These are phyloP conservation scores for Geotrichum cucujoidarum DNA, from an alignment of 1,139 yeast genomes.

Conservation along the genomic window DNA sequence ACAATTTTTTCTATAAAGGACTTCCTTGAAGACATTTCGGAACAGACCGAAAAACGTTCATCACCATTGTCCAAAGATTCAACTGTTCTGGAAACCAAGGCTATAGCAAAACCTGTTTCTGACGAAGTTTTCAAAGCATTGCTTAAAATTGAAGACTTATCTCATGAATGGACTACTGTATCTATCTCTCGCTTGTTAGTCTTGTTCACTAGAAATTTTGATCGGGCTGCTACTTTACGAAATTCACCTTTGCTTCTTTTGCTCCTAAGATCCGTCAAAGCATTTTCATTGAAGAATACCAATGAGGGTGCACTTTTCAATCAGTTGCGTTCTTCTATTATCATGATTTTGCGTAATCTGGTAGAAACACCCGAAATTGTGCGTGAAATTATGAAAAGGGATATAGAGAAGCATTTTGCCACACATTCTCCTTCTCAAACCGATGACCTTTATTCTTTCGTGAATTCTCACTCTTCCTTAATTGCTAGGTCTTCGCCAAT, in stretches of 20 bases:
- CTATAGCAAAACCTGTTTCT: slow-evolving; percentile 36
- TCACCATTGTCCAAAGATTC: background rate
- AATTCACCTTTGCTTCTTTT: slow-evolving; percentile 41
- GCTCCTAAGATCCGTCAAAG: slow-evolving; percentile 32
- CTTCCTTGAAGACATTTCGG: slow-evolving; percentile 21
- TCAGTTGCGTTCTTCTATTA: slow-evolving; percentile 32
- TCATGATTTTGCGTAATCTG: slow-evolving; percentile 57
- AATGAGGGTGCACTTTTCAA: slow-evolving; percentile 21
- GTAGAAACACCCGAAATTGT: slow-evolving; percentile 59
- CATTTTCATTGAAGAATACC: slow-evolving; percentile 23
- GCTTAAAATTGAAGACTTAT: slow-evolving; percentile 40
- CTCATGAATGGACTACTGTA: slow-evolving; percentile 46
- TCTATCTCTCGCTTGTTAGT: slow-evolving; percentile 51
- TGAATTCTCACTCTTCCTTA: slow-evolving; percentile 53
- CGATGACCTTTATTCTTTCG: slow-evolving; percentile 46
- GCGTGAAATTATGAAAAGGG: slow-evolving; percentile 43
- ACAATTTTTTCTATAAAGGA: slow-evolving; percentile 25
- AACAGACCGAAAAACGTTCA: background rate
- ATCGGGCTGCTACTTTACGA: slow-evolving; percentile 41
- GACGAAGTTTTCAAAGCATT: slow-evolving; percentile 44
- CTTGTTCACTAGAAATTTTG: slow-evolving; percentile 47
- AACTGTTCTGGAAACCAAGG: slow-evolving; percentile 10
- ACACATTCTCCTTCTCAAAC: slow-evolving; percentile 34
- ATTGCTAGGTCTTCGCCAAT: slow-evolving; percentile 55
- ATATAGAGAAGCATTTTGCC: slow-evolving; percentile 36